These are phyloP conservation scores for Hortiboletus flavorubellus DNA, from an alignment of 768 basidiomycete species.

Conservation along the genomic window DNA sequence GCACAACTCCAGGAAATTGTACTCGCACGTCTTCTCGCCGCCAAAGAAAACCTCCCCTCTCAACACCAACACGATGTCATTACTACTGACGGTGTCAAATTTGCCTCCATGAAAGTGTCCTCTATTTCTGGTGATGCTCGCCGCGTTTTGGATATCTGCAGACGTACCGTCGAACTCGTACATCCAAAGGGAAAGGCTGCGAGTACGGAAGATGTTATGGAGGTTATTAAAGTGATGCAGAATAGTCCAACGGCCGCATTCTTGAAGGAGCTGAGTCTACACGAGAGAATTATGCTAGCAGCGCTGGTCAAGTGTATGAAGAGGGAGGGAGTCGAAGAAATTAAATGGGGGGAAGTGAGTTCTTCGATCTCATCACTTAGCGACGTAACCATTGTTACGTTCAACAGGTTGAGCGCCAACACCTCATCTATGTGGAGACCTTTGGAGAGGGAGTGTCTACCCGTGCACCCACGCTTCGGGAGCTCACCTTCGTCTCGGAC, in stretches of 20 bases:
- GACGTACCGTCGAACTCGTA: constrained; percentile 85
- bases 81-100: constrained; percentile 69
- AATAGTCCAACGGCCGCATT: constrained; percentile 88
- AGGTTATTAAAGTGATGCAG: constrained; percentile 83
- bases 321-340: constrained; percentile 82
- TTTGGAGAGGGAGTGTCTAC: constrained; percentile 59
- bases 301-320: constrained; percentile 79
- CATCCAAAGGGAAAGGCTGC: constrained; percentile 50
- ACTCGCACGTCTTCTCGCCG: constrained; percentile 67
- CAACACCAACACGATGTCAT: constrained; percentile 53
- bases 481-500: constrained; percentile 68
- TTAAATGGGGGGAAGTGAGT: constrained; percentile 78
- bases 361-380: neutral
- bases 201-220: constrained; percentile 65
- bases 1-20: constrained; percentile 83
- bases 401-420: constrained; percentile 69
- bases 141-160: constrained; percentile 88
- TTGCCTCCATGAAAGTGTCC: constrained; percentile 78
- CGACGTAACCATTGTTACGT: neutral
- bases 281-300: constrained; percentile 86
- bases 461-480: constrained; percentile 55
- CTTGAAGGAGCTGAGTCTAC: constrained; percentile 76
- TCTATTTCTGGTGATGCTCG: constrained; percentile 91
- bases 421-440: constrained; percentile 62
- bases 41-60: constrained; percentile 45